Evolutionary conservation across 768 basidiomycete genomes (phyloP).

Genomic region (Hysterangium stoloniferum): DNA sequence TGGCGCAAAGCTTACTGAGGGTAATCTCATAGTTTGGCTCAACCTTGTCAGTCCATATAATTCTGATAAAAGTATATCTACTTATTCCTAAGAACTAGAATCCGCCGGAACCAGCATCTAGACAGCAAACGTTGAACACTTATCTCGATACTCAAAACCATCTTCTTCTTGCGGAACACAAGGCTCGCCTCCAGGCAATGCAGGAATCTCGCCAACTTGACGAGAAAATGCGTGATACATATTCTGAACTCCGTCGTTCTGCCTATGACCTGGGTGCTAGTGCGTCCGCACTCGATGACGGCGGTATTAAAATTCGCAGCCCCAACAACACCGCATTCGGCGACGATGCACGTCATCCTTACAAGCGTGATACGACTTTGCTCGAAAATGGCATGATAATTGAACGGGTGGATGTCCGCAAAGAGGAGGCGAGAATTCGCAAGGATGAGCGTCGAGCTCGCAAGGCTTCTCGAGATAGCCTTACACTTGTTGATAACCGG

Average conservation of each 20-base stretch:
- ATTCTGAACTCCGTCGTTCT: slow-evolving; percentile 71
- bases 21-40: slow-evolving; percentile 75
- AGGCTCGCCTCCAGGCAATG: slow-evolving; percentile 70
- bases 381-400: slow-evolving; percentile 87
- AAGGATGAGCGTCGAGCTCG: slow-evolving; percentile 66
- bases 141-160: slow-evolving; percentile 80
- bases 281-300: slow-evolving; percentile 43
- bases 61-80: neutral
- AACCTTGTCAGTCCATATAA: slow-evolving; percentile 47
- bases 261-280: slow-evolving; percentile 57
- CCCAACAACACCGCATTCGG: neutral
- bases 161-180: slow-evolving; percentile 74
- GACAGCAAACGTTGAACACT: slow-evolving; percentile 69
- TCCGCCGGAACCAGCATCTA: slow-evolving; percentile 80
- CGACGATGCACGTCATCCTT: slow-evolving; percentile 14
- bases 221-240: slow-evolving; percentile 70
- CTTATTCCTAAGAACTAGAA: slow-evolving; percentile 44
- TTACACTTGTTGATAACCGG: neutral
- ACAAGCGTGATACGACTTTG: slow-evolving; percentile 68
- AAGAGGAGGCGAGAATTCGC: slow-evolving; percentile 67
- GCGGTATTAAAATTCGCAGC: slow-evolving; percentile 52
- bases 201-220: slow-evolving; percentile 73
- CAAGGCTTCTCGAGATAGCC: slow-evolving; percentile 44
- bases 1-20: slow-evolving; percentile 66
- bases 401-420: slow-evolving; percentile 77